Base-by-base conservation (phyloP, 208 protist genomes). In the Novymonas esmeraldas region DNA sequence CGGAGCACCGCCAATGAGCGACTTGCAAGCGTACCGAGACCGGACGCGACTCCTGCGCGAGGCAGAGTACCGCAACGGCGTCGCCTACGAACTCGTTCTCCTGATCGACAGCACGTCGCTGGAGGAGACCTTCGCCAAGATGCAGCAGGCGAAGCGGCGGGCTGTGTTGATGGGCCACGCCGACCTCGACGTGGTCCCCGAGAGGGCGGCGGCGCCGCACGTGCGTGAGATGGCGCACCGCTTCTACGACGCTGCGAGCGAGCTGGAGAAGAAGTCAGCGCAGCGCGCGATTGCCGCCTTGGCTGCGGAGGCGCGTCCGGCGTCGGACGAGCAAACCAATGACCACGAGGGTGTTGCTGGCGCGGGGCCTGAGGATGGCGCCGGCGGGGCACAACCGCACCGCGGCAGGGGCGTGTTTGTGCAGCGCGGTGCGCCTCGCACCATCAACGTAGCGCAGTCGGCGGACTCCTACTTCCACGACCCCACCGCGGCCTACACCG, bases 401-500 rank as follows among this genome's bases (percentile, higher is more conserved):
- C 29, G 42, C 11, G 6, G 28, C 7, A 68, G 89, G 66, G 82
- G 82, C 18, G 71, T 83, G 3, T 93, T 91, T 70, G 52, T 78
- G 51, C 64, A 68, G 33, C 64, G 70, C 10, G 87, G 87, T 2
- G 33, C 16, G 6, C 44, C 69, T 34, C 60, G 73, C 54, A 88
- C 81, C 22, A 69, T 95, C 39, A 88, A 85, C 52, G 76, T 84
- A 50, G 51, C 66, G 2, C 78, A 81, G 49, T 29, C 79, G 22
- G 82, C 90, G 1, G 91, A 96, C 33, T 93, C 83, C 42, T 96
- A 84, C 60, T 96, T 76, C 64, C 82, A 92, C 65, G 88, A 92
- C 44, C 87, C 87, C 7, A 84, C 76, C 9, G 85, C 90, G 29
- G 73, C 78, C 28, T 96, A 94, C 81, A 93, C 86, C 7, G 91